A percentile compares a stretch with the other conserved stretches of the same genome.
phyloP scores from a whole-genome alignment of 129 eudicot genomes.

The Scalesia atractyloides region DNA sequence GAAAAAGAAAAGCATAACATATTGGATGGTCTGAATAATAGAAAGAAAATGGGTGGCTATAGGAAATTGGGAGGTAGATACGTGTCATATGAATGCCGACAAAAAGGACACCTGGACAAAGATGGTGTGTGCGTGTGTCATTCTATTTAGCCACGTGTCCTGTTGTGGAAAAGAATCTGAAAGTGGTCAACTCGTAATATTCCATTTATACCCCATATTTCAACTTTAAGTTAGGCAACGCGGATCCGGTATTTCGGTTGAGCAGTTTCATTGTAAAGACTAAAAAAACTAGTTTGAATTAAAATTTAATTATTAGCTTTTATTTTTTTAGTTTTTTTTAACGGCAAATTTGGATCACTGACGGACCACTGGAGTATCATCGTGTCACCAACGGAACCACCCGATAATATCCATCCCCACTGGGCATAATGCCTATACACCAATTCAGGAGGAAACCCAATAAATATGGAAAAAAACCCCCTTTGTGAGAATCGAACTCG shows the following conservation, averaged over 20 bases:
- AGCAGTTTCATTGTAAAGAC: neutral
- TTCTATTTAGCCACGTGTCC: neutral
- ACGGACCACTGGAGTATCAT: no score
- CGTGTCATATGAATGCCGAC: conserved; percentile 9
- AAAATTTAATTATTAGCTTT: neutral
- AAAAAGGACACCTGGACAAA: conserved; percentile 15
- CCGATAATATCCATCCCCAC: no score
- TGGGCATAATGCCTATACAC: no score
- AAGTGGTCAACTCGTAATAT: neutral
- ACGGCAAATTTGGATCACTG: no score
- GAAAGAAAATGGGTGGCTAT: neutral
- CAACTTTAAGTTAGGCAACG: neutral
- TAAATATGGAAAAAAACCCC: no score
- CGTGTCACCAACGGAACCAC: no score
- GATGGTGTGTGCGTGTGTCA: neutral
- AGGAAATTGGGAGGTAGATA: neutral
- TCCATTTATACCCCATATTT: neutral
- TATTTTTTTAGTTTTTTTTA: no score
- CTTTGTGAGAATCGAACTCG: no score
- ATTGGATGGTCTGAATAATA: neutral
- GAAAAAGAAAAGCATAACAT: no score
- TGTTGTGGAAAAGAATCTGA: neutral
- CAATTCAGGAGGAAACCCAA: no score
- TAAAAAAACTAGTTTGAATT: neutral
- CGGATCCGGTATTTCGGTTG: neutral